Percentiles rank a stretch among this genome's conserved stretches.
These are phyloP conservation scores for Saksenaea vasiformis DNA, from an alignment of 371 early-diverging fungal genomes.

Conservation along the genomic window DNA sequence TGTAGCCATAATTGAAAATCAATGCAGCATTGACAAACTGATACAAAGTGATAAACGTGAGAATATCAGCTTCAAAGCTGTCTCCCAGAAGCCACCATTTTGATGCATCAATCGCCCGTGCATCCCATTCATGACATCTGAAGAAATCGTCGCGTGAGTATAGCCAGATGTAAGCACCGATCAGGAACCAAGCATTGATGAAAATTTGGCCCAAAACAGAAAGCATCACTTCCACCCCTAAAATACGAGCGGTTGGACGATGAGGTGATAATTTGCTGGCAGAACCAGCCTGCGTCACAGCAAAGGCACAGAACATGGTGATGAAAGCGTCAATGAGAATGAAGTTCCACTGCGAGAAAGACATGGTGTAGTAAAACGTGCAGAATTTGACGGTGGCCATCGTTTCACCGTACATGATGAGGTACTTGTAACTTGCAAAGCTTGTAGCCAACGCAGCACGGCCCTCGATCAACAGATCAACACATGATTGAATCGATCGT, in stretches of 20 bases:
- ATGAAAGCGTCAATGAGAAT: slow-evolving; percentile 74
- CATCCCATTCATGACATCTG: slow-evolving; percentile 73
- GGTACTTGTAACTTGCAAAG: slow-evolving; percentile 77
- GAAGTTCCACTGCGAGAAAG: slow-evolving; percentile 65
- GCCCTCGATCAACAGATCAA: slow-evolving; percentile 69
- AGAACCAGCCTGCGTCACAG: slow-evolving; percentile 66
- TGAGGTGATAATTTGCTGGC: slow-evolving; percentile 50
- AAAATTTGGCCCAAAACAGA: slow-evolving; percentile 65
- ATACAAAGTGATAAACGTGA: slow-evolving; percentile 60
- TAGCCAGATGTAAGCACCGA: slow-evolving; percentile 50
- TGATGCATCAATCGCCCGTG: slow-evolving; percentile 55
- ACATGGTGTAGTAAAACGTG: slow-evolving; percentile 58
- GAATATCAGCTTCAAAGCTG: slow-evolving; percentile 68
- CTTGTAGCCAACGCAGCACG: slow-evolving; percentile 74
- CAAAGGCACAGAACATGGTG: slow-evolving; percentile 64
- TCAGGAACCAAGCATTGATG: slow-evolving; percentile 66
- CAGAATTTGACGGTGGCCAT: slow-evolving; percentile 62
- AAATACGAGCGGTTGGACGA: slow-evolving; percentile 74
- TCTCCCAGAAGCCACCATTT: slow-evolving; percentile 84
- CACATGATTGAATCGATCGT: slow-evolving; percentile 65
- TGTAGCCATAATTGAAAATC: slow-evolving; percentile 67
- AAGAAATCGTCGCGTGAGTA: slow-evolving; percentile 67
- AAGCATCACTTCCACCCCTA: slow-evolving; percentile 69
- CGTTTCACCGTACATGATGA: slow-evolving; percentile 76
- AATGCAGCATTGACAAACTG: slow-evolving; percentile 66